A percentile compares a stretch with the other conserved stretches of the same genome.
phyloP scores from a whole-genome alignment of 192 early-diverging fungal species.

The Coemansia javaensis region DNA sequence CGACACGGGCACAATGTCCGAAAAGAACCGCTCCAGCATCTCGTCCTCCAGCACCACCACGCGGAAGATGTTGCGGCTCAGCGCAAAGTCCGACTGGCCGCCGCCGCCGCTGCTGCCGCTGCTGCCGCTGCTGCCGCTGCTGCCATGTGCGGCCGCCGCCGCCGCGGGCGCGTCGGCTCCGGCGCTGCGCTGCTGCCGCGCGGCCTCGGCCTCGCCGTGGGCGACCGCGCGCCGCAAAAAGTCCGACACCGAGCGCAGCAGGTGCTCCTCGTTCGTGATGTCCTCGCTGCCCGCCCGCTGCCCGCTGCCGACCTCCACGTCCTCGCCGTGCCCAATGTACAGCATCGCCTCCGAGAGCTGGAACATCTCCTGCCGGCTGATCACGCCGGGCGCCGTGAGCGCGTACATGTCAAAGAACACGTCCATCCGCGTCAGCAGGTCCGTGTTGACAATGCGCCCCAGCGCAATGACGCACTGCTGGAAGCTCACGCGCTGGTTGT shows the following conservation, averaged over 20 bases:
- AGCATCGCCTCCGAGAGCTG: conserved; percentile 80
- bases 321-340: conserved; percentile 58
- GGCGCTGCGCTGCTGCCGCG: background rate
- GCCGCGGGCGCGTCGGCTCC: no score
- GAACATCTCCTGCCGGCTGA: conserved; percentile 76
- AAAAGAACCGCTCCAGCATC: conserved; percentile 80
- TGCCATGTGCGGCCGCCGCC: no score
- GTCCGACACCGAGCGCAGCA: conserved; percentile 39
- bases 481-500: conserved; percentile 56
- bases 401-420: conserved; percentile 84
- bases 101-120: background rate
- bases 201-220: conserved; percentile 12
- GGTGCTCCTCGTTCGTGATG: conserved; percentile 45
- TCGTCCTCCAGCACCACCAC: conserved; percentile 86
- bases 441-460: conserved; percentile 67
- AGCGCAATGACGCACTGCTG: conserved; percentile 77
- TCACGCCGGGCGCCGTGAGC: conserved; percentile 55
- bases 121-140: background rate
- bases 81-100: conserved; percentile 11
- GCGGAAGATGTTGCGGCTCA: conserved; percentile 54
- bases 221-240: conserved; percentile 22
- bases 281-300: conserved; percentile 1
- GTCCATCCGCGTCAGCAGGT: conserved; percentile 71
- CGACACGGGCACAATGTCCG: conserved; percentile 42
- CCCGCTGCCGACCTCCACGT: conserved; percentile 17